Conservation (phyloP, 148 eudicot species). For the Mesembryanthemum crystallinum region DNA sequence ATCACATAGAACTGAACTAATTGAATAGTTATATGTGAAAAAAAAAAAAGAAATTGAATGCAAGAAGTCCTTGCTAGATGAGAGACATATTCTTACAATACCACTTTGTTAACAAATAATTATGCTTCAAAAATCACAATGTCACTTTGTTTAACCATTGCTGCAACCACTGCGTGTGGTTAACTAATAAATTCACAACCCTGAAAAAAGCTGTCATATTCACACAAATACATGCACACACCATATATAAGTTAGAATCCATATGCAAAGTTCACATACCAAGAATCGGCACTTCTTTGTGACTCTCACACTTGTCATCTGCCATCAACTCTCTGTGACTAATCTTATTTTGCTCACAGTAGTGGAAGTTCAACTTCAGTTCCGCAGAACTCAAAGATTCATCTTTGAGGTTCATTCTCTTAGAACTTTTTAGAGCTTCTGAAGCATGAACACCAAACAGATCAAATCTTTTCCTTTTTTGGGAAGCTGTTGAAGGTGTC, state of each 20-base stretch:
- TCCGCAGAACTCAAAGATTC: background rate
- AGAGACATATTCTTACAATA: background rate
- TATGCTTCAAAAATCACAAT: too few species aligned
- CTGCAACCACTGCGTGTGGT: background rate
- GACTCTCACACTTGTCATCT: background rate
- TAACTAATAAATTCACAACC: background rate
- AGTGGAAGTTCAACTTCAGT: too few species aligned
- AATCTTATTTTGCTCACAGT: background rate
- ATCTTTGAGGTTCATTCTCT: background rate
- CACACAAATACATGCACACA: background rate
- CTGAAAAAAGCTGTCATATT: background rate
- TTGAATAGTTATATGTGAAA: too few species aligned
- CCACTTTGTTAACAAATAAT: background rate
- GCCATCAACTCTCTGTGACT: background rate
- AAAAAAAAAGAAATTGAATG: too few species aligned
- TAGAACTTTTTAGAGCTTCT: background rate
- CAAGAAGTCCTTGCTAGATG: background rate
- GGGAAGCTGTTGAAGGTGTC: background rate
- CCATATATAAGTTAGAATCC: background rate
- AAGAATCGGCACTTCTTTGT: background rate
- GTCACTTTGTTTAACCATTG: background rate
- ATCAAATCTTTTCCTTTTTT: background rate
- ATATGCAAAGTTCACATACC: background rate
- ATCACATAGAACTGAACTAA: too few species aligned
- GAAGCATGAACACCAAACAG: background rate